Base-by-base conservation (phyloP, 345 rosid genomes). In the Citrus medica region DNA sequence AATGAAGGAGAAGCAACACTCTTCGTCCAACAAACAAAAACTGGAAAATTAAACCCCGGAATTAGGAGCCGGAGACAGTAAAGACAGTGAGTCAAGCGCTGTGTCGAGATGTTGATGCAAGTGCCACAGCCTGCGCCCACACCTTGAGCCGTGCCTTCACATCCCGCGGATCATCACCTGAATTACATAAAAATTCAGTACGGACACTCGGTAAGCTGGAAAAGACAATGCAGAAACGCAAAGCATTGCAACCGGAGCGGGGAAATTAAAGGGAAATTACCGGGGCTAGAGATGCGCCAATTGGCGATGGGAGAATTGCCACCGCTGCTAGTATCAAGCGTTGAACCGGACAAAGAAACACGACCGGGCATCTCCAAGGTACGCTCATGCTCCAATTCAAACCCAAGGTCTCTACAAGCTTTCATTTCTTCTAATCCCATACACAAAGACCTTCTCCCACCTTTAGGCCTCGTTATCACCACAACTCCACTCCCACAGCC, bases 111-210 rank as follows among this genome's bases (percentile, higher is more conserved):
- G 95, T 56, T 8, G 97, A 91, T 5, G 90, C 91, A 17, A 92
- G 81, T 17, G 97, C 97, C 83, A 96, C 99, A 7, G 97, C 92
- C 67, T 93, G 99, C 74, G 99, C 98, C 99, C 99, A 96, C 55
- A 90, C 95, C 86, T 91, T 96, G 10, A 94, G 89, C 84, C 98
- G 82, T 3, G 97, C 98, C 89, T 96, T 96, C 35, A 94, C 99
- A 28, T 94, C 97, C 74, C 90, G 79, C 12, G 99, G 97, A 79
- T 96, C 94, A 84, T 96, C 99, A 9, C 99, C 98, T 96, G 78
- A 38, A 63, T 24, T 13, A 48, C 58, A 74, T 76, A 68, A 51
- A 74, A 76, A 68, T 48, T 35, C 12, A 38, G 71, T 0, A 40
- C 51, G 3, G 14, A 42, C 51, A 12, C 16, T 42, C 51, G 51